Percentiles rank a stretch among this genome's conserved stretches.
phyloP scores from a whole-genome alignment of 1,284 basidiomycete genomes.

The Ustilago bromivora region DNA sequence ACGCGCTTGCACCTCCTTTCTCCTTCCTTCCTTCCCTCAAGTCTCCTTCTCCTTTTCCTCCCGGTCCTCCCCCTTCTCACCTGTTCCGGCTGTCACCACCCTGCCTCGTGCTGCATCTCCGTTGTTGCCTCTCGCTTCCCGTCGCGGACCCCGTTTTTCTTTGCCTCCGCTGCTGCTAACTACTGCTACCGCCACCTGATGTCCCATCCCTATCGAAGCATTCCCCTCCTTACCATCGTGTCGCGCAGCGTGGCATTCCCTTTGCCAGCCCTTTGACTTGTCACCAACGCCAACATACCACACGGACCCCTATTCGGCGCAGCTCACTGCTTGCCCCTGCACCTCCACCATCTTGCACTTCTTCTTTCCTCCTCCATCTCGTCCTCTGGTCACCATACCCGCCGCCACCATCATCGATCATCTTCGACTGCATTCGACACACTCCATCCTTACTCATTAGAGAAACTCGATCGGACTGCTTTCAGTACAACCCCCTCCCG shows the following conservation, averaged over 20 bases:
- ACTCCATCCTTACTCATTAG: background rate
- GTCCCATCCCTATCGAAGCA: background rate
- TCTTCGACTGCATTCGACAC: background rate
- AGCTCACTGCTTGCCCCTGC: constrained; percentile 8
- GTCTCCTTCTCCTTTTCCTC: background rate
- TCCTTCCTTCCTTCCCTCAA: background rate
- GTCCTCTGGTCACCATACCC: background rate
- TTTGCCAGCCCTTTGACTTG: background rate
- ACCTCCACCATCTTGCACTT: background rate
- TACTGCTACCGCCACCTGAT: background rate
- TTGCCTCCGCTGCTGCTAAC: background rate
- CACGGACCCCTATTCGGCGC: constrained; percentile 13
- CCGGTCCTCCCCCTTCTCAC: background rate
- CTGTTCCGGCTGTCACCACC: background rate
- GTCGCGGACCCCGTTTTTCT: constrained; percentile 2
- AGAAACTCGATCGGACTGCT: background rate
- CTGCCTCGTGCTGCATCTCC: constrained; percentile 7
- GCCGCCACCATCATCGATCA: constrained; percentile 3
- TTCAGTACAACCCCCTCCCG: background rate
- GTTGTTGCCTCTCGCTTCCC: constrained; percentile 2
- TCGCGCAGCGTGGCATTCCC: background rate
- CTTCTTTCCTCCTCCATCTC: background rate
- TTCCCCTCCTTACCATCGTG: background rate
- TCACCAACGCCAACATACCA: background rate
- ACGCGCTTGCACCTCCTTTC: constrained; percentile 6